Conservation (phyloP, 108 stramenopile species). For the Aurantiochytrium sp. region DNA sequence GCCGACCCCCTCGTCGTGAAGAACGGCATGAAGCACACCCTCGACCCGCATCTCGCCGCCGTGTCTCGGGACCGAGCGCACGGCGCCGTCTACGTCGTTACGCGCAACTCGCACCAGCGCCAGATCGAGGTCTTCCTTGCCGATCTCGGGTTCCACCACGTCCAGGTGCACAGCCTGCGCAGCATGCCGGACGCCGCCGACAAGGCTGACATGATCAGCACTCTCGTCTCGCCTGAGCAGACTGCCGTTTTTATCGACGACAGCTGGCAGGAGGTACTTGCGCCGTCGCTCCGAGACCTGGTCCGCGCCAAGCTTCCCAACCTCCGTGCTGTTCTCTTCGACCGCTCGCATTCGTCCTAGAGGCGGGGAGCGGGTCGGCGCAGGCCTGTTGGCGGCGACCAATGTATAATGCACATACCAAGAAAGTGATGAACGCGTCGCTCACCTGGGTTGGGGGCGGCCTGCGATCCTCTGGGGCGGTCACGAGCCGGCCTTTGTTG, state of each 20-base stretch:
- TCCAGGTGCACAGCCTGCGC: neutral
- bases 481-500: no score
- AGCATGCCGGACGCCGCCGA: neutral
- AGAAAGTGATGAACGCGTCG: no score
- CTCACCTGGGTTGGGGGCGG: no score
- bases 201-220: neutral
- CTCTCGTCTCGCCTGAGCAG: neutral
- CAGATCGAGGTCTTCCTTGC: neutral
- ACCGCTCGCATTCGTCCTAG: neutral
- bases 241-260: constrained; percentile 2
- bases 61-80: neutral
- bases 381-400: no score
- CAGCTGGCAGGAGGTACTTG: neutral
- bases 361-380: neutral
- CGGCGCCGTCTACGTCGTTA: neutral
- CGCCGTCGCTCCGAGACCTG: neutral
- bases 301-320: neutral
- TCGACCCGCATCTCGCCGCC: neutral
- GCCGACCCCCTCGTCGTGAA: neutral
- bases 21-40: neutral
- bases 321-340: neutral
- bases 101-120: neutral
- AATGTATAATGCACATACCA: no score
- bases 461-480: no score
- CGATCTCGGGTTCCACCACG: neutral